Base-by-base conservation (phyloP, 2,329 filamentous ascomycete genomes). In the Nemania serpens region DNA sequence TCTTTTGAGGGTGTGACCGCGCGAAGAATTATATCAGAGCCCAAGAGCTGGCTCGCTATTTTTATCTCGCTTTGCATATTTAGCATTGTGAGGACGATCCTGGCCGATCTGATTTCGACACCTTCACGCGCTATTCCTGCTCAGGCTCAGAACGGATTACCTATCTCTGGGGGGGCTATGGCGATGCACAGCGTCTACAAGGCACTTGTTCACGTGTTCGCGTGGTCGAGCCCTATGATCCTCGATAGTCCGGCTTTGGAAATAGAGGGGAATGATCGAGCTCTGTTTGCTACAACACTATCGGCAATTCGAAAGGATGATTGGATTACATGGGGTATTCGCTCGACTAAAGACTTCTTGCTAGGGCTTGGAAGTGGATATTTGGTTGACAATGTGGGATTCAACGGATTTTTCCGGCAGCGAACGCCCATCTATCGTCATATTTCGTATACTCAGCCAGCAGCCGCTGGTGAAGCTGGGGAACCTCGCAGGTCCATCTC, bases 41-140 rank as follows among this genome's bases (percentile, higher is more conserved):
- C 77, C 9, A 78, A 77, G 64, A 76, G 76, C 56, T 84, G 82
- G 79, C 70, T 85, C 15, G 81, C 84, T 2, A 70, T 79, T 3
- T 84, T 86, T 61, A 75, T 83, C 51, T 81, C 84, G 12, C 71
- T 87, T 17, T 85, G 84, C 69, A 81, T 87, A n/a, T 85, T 87
- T 67, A 86, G 83, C 68, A 75, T 83, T 29, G 77, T 82, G 18
- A 79, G 80, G 50, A 82, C 82, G 1, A 76, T 87, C 1, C 72
- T 86, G 5, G 74, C 80, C 15, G 81, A 84, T 57, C 74, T 82
- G 36, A 74, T 75, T 20, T 73, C 75, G 22, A 73, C 73, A 18
- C 69, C 68, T n/a, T 64, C 72, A 22, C 68, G 72, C 51, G 62
- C 63, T 3, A 62, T 70, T 39, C 55, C 69, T 15, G 47, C 60